Evolutionary conservation across 2,329 filamentous ascomycete genomes (phyloP), one percentile per base, ranked within the genome.

Genomic region (Pseudogymnoascus sp.): DNA sequence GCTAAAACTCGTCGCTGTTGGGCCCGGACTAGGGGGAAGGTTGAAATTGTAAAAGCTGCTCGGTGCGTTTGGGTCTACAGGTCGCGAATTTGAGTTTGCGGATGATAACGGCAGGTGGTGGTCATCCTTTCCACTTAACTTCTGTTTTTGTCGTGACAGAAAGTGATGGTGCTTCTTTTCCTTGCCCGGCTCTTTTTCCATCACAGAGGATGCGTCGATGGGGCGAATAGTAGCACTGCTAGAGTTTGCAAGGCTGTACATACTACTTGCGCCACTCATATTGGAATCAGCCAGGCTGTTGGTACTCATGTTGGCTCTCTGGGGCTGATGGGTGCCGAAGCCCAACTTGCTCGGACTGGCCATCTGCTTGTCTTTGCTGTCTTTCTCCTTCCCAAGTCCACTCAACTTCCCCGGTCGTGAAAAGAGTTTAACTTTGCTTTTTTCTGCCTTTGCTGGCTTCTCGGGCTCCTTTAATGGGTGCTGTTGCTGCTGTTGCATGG

Each of bases 81-180:
- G 87, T 66, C 83, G 82, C 1, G 89, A 91, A 68, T 90, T 92
- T 72, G 87, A 91, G 63, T 85, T 83, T 2, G 87, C 87, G 3
- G 89, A 91, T 0, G 88, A 91, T 2, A 92, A 75, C 2, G 88
- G 86, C 2, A 91, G 77, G 67, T 86, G 82, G 64, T 84, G 85
- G 63, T 91, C 89, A 65, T 90, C 87, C 73, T 87, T 88, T 68
- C 82, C 82, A 65, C 82, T 85, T 62, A 90, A 76, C 71, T 91
- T 92, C 69, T 91, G 82, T 70, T 91, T 92, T 70, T 90, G 88
- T 38, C 89, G 80, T 6, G 88, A 90, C 60, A 93, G 71, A 66
- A 93, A 92, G 69, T 92, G 86, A 67, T 91, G 89, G 66, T 88
- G 89, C 75, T 88, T 89, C 74, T 89, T 89, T 62, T 89, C 86